phyloP scores from a whole-genome alignment of 2,329 filamentous ascomycete genomes.

The Coleophoma cylindrospora region DNA sequence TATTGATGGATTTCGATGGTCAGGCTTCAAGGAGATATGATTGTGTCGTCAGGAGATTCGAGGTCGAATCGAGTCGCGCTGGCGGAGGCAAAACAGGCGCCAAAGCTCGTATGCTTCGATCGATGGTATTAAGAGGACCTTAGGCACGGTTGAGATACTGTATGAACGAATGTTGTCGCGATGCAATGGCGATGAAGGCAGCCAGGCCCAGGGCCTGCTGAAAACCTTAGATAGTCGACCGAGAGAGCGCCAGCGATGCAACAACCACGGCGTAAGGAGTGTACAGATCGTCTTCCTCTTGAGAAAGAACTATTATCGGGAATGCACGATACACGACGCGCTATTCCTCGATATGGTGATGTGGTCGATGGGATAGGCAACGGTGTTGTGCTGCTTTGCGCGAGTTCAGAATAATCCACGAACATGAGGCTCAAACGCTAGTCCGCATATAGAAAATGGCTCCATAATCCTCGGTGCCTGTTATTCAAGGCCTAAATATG shows the following conservation, averaged over 20 bases:
- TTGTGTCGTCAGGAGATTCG: conserved; percentile 1
- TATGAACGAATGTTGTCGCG: conserved; percentile 12
- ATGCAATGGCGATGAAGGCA: conserved; percentile 24
- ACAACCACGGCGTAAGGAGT: conserved; percentile 17
- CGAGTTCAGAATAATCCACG: background rate
- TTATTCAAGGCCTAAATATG: too few species aligned
- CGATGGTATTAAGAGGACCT: too few species aligned
- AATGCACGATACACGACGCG: conserved; percentile 27
- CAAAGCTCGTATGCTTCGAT: too few species aligned
- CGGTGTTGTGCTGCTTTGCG: background rate
- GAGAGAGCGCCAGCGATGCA: conserved; percentile 15
- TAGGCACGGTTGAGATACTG: too few species aligned
- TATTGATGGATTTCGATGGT: conserved; percentile 39
- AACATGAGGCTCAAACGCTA: background rate
- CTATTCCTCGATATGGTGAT: conserved; percentile 22
- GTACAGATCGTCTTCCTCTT: conserved; percentile 21
- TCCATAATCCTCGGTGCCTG: too few species aligned
- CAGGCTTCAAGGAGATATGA: conserved; percentile 2
- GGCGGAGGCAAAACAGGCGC: too few species aligned
- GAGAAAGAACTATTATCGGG: conserved; percentile 23
- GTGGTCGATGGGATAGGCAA: conserved; percentile 6
- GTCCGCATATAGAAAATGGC: background rate
- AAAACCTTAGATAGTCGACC: conserved; percentile 17
- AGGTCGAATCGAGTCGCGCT: too few species aligned
- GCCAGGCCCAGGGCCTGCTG: conserved; percentile 22